Percentiles rank a stretch among this genome's conserved stretches.
These are phyloP conservation scores for Artomyces pyxidatus DNA, from an alignment of 768 basidiomycete species.

Conservation along the genomic window DNA sequence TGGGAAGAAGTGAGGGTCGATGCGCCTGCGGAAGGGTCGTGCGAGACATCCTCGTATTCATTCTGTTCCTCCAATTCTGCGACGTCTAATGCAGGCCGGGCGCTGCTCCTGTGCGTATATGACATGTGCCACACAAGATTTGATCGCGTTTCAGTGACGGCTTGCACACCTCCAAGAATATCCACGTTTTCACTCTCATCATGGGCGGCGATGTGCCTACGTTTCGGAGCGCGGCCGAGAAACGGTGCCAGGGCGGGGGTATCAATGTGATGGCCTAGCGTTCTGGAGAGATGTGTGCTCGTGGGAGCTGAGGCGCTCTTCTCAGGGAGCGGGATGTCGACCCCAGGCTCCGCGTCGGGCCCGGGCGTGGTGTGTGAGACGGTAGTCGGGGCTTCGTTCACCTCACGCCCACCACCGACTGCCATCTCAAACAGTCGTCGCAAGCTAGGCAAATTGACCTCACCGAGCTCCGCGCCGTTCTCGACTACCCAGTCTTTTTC, in stretches of 20 bases:
- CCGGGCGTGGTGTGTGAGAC: background rate
- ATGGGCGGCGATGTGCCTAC: conserved; percentile 32
- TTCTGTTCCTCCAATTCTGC: background rate
- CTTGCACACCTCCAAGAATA: conserved; percentile 20
- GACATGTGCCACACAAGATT: conserved; percentile 27
- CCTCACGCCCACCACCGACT: conserved; percentile 29
- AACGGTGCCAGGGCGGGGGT: conserved; percentile 44
- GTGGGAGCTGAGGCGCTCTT: conserved; percentile 14
- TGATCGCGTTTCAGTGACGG: background rate
- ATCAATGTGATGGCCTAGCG: conserved; percentile 43
- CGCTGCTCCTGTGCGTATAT: conserved; percentile 33
- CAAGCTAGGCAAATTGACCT: conserved; percentile 36
- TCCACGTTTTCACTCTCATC: conserved; percentile 28
- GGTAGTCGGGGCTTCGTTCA: conserved; percentile 13
- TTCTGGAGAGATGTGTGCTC: conserved; percentile 36
- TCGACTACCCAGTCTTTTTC: conserved; percentile 27
- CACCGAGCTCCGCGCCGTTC: conserved; percentile 33
- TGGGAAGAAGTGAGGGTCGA: background rate
- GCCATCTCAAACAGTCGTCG: conserved; percentile 42
- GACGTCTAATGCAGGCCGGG: conserved; percentile 31
- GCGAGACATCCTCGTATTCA: background rate
- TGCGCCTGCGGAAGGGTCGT: background rate
- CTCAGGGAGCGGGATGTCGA: background rate
- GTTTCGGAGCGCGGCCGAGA: conserved; percentile 35
- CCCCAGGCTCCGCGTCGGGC: background rate